Evolutionary conservation across 164 flowering plant species (phyloP).

Genomic region (Stephania japonica): DNA sequence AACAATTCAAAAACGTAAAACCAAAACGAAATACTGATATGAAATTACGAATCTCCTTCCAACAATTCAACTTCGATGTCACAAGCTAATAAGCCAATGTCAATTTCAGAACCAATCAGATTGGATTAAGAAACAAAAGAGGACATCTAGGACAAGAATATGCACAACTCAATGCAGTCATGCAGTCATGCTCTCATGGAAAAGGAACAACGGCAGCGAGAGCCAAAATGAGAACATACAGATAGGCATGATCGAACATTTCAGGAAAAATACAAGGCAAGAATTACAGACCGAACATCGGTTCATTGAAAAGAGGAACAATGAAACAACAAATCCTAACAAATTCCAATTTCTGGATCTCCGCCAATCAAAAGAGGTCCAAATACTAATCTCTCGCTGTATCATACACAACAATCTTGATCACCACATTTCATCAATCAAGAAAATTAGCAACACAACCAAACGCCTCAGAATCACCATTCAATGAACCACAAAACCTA

Average conservation of each 20-base stretch:
- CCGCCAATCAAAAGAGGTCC: neutral
- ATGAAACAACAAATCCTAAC: neutral
- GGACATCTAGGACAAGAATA: neutral
- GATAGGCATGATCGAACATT: neutral
- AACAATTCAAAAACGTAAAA: too few relatives aligned
- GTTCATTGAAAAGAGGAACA: neutral
- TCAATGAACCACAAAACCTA: neutral
- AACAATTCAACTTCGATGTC: too few relatives aligned
- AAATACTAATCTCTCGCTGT: neutral
- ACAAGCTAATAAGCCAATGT: too few relatives aligned
- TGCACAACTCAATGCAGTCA: neutral
- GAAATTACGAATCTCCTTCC: too few relatives aligned
- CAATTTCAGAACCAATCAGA: too few relatives aligned
- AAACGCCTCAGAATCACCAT: neutral
- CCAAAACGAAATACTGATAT: too few relatives aligned
- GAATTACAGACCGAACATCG: too few relatives aligned
- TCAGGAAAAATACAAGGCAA: too few relatives aligned
- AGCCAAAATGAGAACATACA: neutral
- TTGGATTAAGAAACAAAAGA: too few relatives aligned
- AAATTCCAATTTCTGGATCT: neutral
- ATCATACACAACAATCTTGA: neutral
- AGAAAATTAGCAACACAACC: neutral
- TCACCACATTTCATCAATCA: neutral
- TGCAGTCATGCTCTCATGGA: neutral
- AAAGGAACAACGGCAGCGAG: too few relatives aligned